Percentiles rank a stretch among this genome's conserved stretches.
These are phyloP conservation scores for Oryza brachyantha DNA, from an alignment of 176 grass and related monocot genomes.

Conservation along the genomic window DNA sequence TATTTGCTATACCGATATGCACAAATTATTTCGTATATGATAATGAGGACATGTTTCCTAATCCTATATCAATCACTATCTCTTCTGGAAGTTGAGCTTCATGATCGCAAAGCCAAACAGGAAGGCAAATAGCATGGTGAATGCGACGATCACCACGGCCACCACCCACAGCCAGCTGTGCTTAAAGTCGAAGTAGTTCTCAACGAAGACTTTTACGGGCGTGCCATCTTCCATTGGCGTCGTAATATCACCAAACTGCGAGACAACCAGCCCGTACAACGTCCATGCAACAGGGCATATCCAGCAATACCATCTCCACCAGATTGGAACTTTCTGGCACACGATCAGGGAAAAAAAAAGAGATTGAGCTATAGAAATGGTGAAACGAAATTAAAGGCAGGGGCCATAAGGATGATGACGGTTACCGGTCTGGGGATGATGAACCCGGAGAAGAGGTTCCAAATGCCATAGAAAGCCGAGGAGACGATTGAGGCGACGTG, in stretches of 20 bases:
- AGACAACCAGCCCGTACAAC: conserved; percentile 13
- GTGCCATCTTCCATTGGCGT: not conserved
- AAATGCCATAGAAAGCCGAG: conserved; percentile 29
- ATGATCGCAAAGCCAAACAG: conserved; percentile 56
- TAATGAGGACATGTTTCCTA: not conserved
- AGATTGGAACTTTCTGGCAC: not conserved
- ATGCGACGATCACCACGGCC: not conserved
- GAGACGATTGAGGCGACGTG: conserved; percentile 21
- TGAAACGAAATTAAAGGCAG: not conserved
- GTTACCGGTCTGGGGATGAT: conserved; percentile 39
- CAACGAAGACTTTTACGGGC: not conserved
- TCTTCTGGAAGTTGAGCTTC: conserved; percentile 70
- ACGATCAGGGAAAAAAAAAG: not conserved
- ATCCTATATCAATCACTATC: conserved; percentile 1
- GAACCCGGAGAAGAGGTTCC: conserved; percentile 51
- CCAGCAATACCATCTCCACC: conserved; percentile 28
- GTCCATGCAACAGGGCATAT: conserved; percentile 17
- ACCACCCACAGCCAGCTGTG: not conserved
- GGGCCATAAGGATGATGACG: not conserved
- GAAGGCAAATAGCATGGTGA: conserved; percentile 31
- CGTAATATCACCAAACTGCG: not conserved
- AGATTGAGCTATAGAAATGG: not conserved
- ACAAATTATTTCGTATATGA: not conserved
- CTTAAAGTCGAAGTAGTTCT: not conserved
- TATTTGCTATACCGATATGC: not conserved